Conservation (phyloP, 352 stramenopile genomes). For the Elongisporangium senticosum region DNA sequence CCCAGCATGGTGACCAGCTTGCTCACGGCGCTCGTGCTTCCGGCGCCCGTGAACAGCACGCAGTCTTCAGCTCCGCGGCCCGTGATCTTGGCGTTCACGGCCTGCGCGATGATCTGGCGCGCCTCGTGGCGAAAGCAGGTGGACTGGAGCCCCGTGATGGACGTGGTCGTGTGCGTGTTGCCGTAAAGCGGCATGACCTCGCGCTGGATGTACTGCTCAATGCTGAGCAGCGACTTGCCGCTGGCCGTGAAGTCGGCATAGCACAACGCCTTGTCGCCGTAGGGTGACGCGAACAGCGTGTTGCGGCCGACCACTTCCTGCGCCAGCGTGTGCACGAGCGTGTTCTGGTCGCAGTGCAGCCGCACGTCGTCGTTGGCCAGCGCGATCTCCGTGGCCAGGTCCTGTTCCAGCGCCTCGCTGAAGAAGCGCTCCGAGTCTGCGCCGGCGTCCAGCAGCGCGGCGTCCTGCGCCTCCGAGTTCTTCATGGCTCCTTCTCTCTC, state of each 20-base stretch:
- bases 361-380: slow-evolving; percentile 9
- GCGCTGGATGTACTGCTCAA: slow-evolving; percentile 88
- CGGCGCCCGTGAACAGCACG: slow-evolving; percentile 93
- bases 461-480: neutral
- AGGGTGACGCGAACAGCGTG: slow-evolving; percentile 59
- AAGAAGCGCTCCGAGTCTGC: slow-evolving; percentile 56
- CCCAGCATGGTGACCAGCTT: slow-evolving; percentile 75
- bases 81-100: slow-evolving; percentile 86
- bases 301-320: slow-evolving; percentile 40
- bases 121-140: slow-evolving; percentile 95
- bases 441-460: slow-evolving; percentile 2
- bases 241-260: slow-evolving; percentile 96
- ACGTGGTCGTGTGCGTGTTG: slow-evolving; percentile 96
- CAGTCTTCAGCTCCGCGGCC: slow-evolving; percentile 89
- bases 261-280: slow-evolving; percentile 67
- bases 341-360: neutral
- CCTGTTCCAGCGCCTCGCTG: slow-evolving; percentile 75
- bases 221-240: slow-evolving; percentile 74
- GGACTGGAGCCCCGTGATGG: slow-evolving; percentile 67
- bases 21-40: slow-evolving; percentile 78
- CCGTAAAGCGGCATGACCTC: slow-evolving; percentile 93
- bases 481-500: neutral
- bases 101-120: slow-evolving; percentile 91
- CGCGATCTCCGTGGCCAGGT: slow-evolving; percentile 37
- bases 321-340: slow-evolving; percentile 26